Base-by-base conservation (phyloP, 495 filamentous ascomycete species). In the Neurospora sp. region DNA sequence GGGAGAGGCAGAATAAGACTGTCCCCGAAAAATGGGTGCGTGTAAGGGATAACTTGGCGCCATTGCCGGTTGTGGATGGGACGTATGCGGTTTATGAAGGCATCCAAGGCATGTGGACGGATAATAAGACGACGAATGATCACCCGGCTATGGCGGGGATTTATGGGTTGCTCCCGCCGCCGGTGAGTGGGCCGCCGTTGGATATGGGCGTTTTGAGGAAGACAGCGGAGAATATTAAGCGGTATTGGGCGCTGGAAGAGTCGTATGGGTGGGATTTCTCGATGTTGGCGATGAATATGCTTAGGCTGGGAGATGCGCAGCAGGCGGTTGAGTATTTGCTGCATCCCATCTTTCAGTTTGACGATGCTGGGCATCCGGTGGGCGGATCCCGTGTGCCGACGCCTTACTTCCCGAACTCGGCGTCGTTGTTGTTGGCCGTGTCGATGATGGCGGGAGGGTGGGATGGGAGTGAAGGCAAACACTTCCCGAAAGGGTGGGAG, bases 361-460 rank as follows among this genome's bases (percentile, higher is more conserved):
- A 88, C 77, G 85, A 86, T 75, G 82, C 85, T 3, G 86, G 88
- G 5, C 87, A 87, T 79, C 84, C 83, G 5, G 82, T 85, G 39
- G 87, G 87, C 4, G 86, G 86, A 12, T 78, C 80, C 39, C 79
- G 85, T 40, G 87, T 88, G 37, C 82, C 87, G 39, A 89, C 87
- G 39, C 87, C 87, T 10, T 89, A 88, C 78, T 87, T 89, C 46
- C 87, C 87, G 2, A 83, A 83, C 23, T 81, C 80, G 44, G 83
- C 83, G 14, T 80, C 82, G 20, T 80, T 88, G 70, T 71, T 90
- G 71, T 69, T 86, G 11, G 87, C 87, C 5, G 81, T 85, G 72
- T 86, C 83, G 8, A 88, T 88, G 86, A 85, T 89, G 84, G 84
- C 85, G 8, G 86, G 87, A 10, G 86, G 85, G 0, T 87, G 86